Conservation (phyloP, 805 yeast species). For the Yarrowia hollandica region DNA sequence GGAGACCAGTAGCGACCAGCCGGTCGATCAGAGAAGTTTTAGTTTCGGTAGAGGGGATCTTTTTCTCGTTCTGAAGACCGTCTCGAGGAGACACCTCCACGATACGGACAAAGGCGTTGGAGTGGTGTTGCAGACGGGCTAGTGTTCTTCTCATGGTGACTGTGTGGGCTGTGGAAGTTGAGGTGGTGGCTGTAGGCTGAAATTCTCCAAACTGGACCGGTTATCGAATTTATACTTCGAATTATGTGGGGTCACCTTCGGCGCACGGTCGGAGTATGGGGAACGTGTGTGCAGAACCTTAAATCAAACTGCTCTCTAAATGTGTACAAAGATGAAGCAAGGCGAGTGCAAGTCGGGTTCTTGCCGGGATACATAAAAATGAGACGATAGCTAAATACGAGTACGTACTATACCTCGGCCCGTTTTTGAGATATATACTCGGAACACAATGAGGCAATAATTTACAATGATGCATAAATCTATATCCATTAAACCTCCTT, state of each 20-base stretch:
- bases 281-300: background rate
- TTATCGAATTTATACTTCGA: slow-evolving; percentile 26
- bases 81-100: slow-evolving; percentile 42
- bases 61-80: slow-evolving; percentile 41
- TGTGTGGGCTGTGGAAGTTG: background rate
- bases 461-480: too few species aligned
- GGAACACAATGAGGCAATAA: background rate
- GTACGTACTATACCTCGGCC: too few species aligned
- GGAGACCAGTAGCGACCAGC: slow-evolving; percentile 36
- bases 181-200: background rate
- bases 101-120: slow-evolving; percentile 33
- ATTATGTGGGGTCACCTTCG: slow-evolving; percentile 24
- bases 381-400: too few species aligned
- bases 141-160: slow-evolving; percentile 21
- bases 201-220: background rate
- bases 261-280: slow-evolving; percentile 13
- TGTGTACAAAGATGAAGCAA: background rate
- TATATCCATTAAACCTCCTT: slow-evolving; percentile 37
- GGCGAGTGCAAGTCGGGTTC: background rate
- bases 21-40: slow-evolving; percentile 38
- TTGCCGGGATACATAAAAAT: too few species aligned
- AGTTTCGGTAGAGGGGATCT: slow-evolving; percentile 35
- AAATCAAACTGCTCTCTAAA: background rate
- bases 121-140: slow-evolving; percentile 27
- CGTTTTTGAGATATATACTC: too few species aligned